Conservation (phyloP, 208 protist species). For the Strigomonas culicis region DNA sequence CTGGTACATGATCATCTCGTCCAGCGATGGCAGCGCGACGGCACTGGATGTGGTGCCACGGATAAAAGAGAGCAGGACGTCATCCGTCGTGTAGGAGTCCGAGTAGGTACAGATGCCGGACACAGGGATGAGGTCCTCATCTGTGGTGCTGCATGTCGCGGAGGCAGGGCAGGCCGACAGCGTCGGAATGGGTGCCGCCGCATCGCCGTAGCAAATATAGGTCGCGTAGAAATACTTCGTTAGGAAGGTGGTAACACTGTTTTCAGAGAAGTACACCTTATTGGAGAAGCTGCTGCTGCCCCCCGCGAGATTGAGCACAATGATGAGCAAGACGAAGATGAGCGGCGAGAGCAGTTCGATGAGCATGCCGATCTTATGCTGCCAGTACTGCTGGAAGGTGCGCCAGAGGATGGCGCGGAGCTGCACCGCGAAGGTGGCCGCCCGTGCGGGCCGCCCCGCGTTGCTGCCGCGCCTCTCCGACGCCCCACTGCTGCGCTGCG, state of each 20-base stretch:
- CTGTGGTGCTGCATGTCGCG: constrained; percentile 16
- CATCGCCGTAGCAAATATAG: constrained; percentile 19
- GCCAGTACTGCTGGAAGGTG: constrained; percentile 28
- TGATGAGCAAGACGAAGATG: constrained; percentile 40
- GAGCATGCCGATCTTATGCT: constrained; percentile 19
- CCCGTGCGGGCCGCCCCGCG: constrained; percentile 10
- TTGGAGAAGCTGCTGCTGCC: constrained; percentile 21
- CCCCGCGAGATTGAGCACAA: constrained; percentile 37
- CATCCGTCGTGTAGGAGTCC: background rate
- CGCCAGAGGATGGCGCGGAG: constrained; percentile 36
- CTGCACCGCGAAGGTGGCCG: constrained; percentile 17
- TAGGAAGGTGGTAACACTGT: background rate
- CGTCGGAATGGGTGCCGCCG: constrained; percentile 18
- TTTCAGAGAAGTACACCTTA: background rate
- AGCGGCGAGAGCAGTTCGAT: constrained; percentile 40
- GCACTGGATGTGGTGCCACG: constrained; percentile 15
- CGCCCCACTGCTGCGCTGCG: background rate
- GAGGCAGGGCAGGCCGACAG: constrained; percentile 19
- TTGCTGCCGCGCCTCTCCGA: constrained; percentile 25
- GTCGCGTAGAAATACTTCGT: constrained; percentile 11
- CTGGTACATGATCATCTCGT: constrained; percentile 53
- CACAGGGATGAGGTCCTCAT: constrained; percentile 39
- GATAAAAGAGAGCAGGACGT: constrained; percentile 27
- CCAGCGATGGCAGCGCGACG: constrained; percentile 34
- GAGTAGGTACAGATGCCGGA: constrained; percentile 29